Base-by-base conservation (phyloP, 495 filamentous ascomycete species). In the Penicillium flavigenum region DNA sequence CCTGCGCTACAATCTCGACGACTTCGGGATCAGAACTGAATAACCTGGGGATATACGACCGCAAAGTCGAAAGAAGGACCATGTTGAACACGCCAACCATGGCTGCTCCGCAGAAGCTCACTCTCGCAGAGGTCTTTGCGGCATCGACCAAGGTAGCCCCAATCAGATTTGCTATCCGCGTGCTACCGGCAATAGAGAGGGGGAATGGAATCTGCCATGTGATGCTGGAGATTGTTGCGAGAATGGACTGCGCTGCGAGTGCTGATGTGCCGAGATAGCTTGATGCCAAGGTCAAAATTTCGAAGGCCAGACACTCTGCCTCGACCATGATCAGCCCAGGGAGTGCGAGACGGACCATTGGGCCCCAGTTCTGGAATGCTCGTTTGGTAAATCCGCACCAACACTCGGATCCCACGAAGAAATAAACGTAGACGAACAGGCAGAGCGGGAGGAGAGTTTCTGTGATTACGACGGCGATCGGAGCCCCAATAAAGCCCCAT, bases 251-350 rank as follows among this genome's bases (percentile, higher is more conserved):
- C 0, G 88, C 86, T 1, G 88, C 88, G 8, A 94, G 76, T 39
- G 83, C 81, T 1, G 82, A 79, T 0, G 87, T 87, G 20, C 85
- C 86, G 49, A 92, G 83, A 55, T 88, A 86, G 17, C 84, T 85
- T 0, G 87, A 82, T 7, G 83, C 82, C 12, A 94, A 76, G 0
- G 89, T 92, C 44, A 94, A 70, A 39, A 92, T 80, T 65, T 92
- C 90, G 62, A 94, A 92, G 17, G 90, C 90, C 5, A 96, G 81
- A 71, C 85, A 93, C 67, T 96, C 93, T 7, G 92, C 92, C 68
- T 94, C 87, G 1, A 98, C 88, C 90, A 96, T 96, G 42, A 95
- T 72, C 66, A 96, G 83, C 4, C 92, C 92, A 0, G 88, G 92
- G 17, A 96, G 70, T 0, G 92, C 90, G 16, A 97, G 86, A 50